A percentile compares a stretch with the other conserved stretches of the same genome.
Evolutionary conservation across 768 basidiomycete genomes (phyloP).

Genomic region (Xerocomus spinulosus): DNA sequence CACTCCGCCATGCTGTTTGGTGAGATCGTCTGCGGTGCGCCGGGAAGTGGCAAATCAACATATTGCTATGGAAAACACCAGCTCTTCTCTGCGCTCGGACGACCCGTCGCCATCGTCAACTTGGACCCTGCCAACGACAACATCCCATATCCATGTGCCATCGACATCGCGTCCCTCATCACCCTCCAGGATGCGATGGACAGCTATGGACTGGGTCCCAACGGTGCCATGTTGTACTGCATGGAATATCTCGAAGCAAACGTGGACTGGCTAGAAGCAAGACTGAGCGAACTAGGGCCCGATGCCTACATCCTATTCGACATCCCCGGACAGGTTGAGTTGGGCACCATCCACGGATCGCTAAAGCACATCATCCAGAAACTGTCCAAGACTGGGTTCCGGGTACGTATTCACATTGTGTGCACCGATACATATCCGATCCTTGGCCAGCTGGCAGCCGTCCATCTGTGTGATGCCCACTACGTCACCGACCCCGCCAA

Average conservation of each 20-base stretch:
- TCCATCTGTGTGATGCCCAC: conserved; percentile 95
- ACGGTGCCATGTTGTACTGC: conserved; percentile 94
- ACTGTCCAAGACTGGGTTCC: conserved; percentile 69
- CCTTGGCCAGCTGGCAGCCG: conserved; percentile 70
- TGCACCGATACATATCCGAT: background rate
- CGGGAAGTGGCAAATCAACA: conserved; percentile 84
- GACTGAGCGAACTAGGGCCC: conserved; percentile 56
- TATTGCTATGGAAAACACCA: conserved; percentile 87
- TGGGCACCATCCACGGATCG: conserved; percentile 93
- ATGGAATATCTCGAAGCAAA: conserved; percentile 97
- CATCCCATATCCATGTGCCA: conserved; percentile 86
- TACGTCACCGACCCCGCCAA: conserved; percentile 95
- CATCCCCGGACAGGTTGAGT: conserved; percentile 94
- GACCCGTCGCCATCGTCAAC: conserved; percentile 89
- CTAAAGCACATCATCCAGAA: conserved; percentile 72
- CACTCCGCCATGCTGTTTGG: conserved; percentile 69
- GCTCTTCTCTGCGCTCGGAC: conserved; percentile 78
- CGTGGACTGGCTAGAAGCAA: conserved; percentile 79
- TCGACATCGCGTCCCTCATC: conserved; percentile 82
- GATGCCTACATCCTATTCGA: conserved; percentile 92
- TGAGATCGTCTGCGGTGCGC: conserved; percentile 81
- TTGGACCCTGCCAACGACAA: conserved; percentile 92
- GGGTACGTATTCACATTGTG: conserved; percentile 56
- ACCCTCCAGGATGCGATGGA: conserved; percentile 86
- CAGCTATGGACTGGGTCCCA: conserved; percentile 81